Percentiles rank a stretch among this genome's conserved stretches.
Conservation (phyloP, 2,329 filamentous ascomycete genomes). For the Sporothrix sp. region DNA sequence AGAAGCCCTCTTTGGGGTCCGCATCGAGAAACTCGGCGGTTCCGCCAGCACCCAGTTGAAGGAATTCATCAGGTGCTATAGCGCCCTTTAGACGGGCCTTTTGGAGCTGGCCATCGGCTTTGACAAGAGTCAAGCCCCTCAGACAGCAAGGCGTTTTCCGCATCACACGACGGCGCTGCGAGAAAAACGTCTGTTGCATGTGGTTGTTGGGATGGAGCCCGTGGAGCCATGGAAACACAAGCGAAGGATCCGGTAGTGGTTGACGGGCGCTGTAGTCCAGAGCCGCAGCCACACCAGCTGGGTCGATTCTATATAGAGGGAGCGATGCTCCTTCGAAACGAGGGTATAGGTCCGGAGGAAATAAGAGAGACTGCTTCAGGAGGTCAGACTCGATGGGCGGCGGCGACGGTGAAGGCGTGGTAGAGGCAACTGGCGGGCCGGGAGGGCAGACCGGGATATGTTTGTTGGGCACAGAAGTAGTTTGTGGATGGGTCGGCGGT, state of each 20-base stretch:
- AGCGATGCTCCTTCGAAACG: constrained; percentile 36
- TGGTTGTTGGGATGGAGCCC: constrained; percentile 83
- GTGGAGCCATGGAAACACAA: constrained; percentile 94
- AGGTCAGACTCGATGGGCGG: constrained; percentile 33
- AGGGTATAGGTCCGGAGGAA: constrained; percentile 59
- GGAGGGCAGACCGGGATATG: constrained; percentile 84
- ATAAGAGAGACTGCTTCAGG: constrained; percentile 59
- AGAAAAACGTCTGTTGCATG: constrained; percentile 83
- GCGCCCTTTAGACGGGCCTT: constrained; percentile 76
- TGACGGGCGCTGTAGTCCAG: constrained; percentile 68
- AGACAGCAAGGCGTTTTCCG: constrained; percentile 66
- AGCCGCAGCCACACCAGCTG: constrained; percentile 58
- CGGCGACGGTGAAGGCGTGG: constrained; percentile 10
- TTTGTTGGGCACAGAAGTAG: constrained; percentile 64
- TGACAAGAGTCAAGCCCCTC: constrained; percentile 75
- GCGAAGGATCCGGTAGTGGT: constrained; percentile 71
- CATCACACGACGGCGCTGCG: constrained; percentile 60
- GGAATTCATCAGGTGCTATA: constrained; percentile 69
- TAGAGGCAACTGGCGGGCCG: constrained; percentile 45
- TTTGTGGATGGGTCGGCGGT: constrained; percentile 22
- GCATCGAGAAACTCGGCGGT: constrained; percentile 63
- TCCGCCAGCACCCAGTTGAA: constrained; percentile 43
- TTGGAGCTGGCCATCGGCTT: constrained; percentile 72
- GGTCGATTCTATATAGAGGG: constrained; percentile 63
- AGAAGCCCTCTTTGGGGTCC: constrained; percentile 85